Conservation (phyloP, 345 rosid species). For the Orychophragmus violaceus region DNA sequence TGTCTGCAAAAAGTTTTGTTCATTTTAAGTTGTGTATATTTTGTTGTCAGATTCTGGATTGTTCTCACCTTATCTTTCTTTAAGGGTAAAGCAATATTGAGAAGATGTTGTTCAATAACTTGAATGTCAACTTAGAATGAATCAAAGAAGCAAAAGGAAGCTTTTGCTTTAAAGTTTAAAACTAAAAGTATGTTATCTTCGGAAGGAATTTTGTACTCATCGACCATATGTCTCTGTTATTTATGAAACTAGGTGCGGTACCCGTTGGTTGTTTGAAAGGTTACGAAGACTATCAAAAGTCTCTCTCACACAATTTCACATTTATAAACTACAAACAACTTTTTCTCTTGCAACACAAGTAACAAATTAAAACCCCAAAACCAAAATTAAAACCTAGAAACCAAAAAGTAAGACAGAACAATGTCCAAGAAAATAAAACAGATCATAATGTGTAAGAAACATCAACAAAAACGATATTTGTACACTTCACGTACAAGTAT, state of each 20-base stretch:
- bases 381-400: slow-evolving; percentile 12
- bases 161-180: slow-evolving; percentile 20
- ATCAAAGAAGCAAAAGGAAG: slow-evolving; percentile 8
- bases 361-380: neutral
- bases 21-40: neutral
- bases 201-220: neutral
- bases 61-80: neutral
- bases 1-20: neutral
- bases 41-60: neutral
- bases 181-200: neutral
- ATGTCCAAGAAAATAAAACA: too few species aligned
- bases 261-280: too few species aligned
- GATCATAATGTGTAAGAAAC: slow-evolving; percentile 24
- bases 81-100: slow-evolving; percentile 11
- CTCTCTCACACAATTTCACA: too few species aligned
- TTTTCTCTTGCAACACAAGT: neutral
- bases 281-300: too few species aligned
- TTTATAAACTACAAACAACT: slow-evolving; percentile 8
- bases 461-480: slow-evolving; percentile 30
- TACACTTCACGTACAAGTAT: too few species aligned
- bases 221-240: slow-evolving; percentile 13
- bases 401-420: neutral
- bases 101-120: neutral
- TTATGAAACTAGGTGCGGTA: neutral
- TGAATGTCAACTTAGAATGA: slow-evolving; percentile 12